phyloP scores from a whole-genome alignment of 2,329 filamentous ascomycete genomes.

The Ascochyta viciae-villosae region DNA sequence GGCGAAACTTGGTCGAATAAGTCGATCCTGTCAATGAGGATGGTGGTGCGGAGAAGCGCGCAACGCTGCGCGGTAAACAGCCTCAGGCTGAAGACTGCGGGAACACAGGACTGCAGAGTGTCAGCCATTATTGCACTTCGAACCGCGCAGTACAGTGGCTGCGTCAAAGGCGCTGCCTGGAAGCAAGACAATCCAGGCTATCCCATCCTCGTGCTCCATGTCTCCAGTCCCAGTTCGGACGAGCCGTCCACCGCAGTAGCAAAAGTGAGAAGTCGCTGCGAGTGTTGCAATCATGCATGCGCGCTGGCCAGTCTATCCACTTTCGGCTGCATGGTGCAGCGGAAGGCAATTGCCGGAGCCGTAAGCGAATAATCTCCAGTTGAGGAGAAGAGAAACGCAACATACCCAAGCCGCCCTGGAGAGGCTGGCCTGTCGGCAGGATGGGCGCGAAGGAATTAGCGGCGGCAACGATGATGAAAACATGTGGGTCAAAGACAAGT shows the following conservation, averaged over 20 bases:
- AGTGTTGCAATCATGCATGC: constrained; percentile 11
- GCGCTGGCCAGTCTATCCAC: constrained; percentile 3
- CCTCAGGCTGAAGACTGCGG: constrained; percentile 3
- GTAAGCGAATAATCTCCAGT: constrained; percentile 8
- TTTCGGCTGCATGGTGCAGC: constrained; percentile 15
- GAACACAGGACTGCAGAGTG: constrained; percentile 6
- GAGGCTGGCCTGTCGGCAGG: background rate
- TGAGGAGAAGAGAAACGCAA: background rate
- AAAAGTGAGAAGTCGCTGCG: constrained; percentile 18
- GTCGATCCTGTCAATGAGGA: background rate
- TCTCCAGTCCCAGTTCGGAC: constrained; percentile 4
- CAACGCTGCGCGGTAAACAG: constrained; percentile 6
- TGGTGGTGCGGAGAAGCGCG: constrained; percentile 17
- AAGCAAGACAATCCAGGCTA: constrained; percentile 3
- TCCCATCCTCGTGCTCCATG: constrained; percentile 14
- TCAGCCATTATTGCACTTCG: constrained; percentile 8
- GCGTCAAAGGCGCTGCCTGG: constrained; percentile 9
- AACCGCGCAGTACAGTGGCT: constrained; percentile 8
- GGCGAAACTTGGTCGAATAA: background rate
- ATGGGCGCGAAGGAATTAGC: constrained; percentile 9
- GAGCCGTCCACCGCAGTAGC: constrained; percentile 4
- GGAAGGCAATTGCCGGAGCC: constrained; percentile 6
- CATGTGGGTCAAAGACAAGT: background rate
- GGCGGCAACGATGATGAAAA: background rate
- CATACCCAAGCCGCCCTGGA: background rate